Evolutionary conservation across 179 eudicot species (phyloP).

Genomic region (Carnegiea gigantea): DNA sequence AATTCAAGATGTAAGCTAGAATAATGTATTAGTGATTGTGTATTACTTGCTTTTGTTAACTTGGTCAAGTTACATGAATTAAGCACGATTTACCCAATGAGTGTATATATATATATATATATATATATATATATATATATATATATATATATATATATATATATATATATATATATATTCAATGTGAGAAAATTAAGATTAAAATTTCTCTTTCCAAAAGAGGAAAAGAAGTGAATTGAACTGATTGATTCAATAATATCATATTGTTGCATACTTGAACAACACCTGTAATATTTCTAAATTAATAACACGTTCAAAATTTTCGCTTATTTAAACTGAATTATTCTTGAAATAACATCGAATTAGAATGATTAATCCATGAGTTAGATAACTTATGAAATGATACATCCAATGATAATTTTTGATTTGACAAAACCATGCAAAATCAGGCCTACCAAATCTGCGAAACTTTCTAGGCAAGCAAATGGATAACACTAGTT

Average conservation of each 20-base stretch:
- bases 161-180: no score
- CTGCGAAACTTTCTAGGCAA: constrained; percentile 22
- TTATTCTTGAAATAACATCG: not conserved
- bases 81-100: not conserved
- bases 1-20: no score
- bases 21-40: not conserved
- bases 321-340: not conserved
- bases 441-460: constrained; percentile 15
- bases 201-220: not conserved
- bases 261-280: not conserved
- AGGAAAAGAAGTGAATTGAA: not conserved
- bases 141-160: no score
- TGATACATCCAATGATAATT: not conserved
- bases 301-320: no score
- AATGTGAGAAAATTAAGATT: not conserved
- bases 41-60: not conserved
- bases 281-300: not conserved
- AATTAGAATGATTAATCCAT: not conserved
- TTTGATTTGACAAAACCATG: constrained; percentile 8
- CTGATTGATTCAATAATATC: no score
- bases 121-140: no score
- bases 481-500: constrained; percentile 9
- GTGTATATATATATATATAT: no score
- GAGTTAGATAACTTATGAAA: not conserved
- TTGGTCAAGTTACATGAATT: not conserved